Evolutionary conservation across 495 filamentous ascomycete species (phyloP).

Genomic region (Xylaria sp.): DNA sequence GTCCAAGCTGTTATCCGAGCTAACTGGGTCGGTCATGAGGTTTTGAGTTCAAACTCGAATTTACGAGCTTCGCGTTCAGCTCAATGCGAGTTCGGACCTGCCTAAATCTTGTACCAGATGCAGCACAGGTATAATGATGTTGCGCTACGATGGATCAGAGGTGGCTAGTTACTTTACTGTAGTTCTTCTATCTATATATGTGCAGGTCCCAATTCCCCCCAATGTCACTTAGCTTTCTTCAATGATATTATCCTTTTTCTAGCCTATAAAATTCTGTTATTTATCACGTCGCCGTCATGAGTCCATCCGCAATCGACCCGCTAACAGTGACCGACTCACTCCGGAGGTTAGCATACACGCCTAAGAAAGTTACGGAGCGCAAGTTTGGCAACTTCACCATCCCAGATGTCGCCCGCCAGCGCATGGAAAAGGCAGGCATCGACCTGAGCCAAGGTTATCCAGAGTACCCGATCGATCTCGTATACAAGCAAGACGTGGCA

Average conservation of each 20-base stretch:
- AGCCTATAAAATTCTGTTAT: not conserved
- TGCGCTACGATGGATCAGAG: not conserved
- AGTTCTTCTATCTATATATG: conserved; percentile 1
- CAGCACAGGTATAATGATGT: not conserved
- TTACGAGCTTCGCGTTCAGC: not conserved
- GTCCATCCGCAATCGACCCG: too few species aligned
- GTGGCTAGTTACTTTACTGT: too few species aligned
- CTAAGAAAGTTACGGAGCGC: conserved; percentile 55
- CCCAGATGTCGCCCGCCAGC: conserved; percentile 49
- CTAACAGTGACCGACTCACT: not conserved
- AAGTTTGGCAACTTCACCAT: conserved; percentile 60
- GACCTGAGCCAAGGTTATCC: conserved; percentile 63
- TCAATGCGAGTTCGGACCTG: conserved; percentile 8
- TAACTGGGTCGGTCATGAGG: not conserved
- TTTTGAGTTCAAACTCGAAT: not conserved
- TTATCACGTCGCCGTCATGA: not conserved
- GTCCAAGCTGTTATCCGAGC: not conserved
- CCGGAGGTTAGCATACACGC: conserved; percentile 55
- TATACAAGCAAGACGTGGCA: conserved; percentile 59
- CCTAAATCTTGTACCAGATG: not conserved
- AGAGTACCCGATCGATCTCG: conserved; percentile 60
- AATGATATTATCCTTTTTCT: not conserved
- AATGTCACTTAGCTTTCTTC: not conserved
- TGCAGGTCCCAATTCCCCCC: not conserved
- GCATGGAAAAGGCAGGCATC: conserved; percentile 61